These are phyloP conservation scores for Aureobasidium subglaciale DNA, from an alignment of 2,329 filamentous ascomycete species.

Conservation along the genomic window DNA sequence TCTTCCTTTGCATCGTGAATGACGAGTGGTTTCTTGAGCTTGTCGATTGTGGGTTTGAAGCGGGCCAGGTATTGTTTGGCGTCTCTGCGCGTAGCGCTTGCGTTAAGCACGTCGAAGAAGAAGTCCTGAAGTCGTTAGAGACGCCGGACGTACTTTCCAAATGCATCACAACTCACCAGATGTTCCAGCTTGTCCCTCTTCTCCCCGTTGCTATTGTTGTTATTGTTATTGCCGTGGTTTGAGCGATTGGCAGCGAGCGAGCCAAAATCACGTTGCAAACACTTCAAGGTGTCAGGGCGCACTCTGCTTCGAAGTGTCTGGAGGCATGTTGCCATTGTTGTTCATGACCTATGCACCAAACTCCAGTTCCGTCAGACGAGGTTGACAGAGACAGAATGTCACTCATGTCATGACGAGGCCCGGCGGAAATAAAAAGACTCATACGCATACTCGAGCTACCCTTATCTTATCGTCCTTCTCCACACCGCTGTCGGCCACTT, in stretches of 20 bases:
- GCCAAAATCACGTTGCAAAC: conserved; percentile 1
- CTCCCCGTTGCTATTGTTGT: background rate
- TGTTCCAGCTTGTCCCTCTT: conserved; percentile 15
- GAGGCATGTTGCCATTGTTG: conserved; percentile 13
- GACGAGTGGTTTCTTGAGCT: conserved; percentile 28
- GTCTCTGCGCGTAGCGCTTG: conserved; percentile 86
- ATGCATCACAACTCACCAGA: background rate
- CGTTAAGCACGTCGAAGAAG: conserved; percentile 76
- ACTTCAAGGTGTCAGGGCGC: conserved; percentile 2
- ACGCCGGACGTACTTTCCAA: background rate
- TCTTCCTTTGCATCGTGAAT: conserved; percentile 21
- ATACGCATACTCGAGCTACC: background rate
- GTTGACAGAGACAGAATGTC: background rate
- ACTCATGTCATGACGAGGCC: background rate
- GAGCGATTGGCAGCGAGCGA: background rate
- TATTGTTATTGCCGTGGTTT: background rate
- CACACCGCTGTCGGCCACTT: background rate
- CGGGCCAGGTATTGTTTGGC: conserved; percentile 86
- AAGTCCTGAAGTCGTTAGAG: conserved; percentile 51
- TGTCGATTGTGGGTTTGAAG: conserved; percentile 49
- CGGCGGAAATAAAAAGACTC: conserved; percentile 2
- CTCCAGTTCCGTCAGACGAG: background rate
- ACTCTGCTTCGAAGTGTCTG: conserved; percentile 11
- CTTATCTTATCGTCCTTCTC: conserved; percentile 12
- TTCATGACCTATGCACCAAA: conserved; percentile 5